Percentiles rank a stretch among this genome's conserved stretches.
Evolutionary conservation across 129 eudicot species (phyloP).

Genomic region (Lonicera japonica): DNA sequence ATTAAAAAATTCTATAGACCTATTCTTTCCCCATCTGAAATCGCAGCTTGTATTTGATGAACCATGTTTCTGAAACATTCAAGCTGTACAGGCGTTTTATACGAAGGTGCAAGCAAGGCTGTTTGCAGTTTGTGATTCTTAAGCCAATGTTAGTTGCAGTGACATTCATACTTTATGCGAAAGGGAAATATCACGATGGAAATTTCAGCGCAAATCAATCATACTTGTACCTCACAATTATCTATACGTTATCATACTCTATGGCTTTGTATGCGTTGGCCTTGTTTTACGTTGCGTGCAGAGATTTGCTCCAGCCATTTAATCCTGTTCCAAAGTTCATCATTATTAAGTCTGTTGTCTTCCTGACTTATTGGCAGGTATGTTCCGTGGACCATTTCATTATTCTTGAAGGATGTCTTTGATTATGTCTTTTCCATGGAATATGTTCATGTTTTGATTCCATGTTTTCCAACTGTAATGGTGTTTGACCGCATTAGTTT

Average conservation of each 20-base stretch:
- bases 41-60: background rate
- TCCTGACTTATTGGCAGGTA: conserved; percentile 99
- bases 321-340: conserved; percentile 95
- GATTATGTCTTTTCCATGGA: too few relatives aligned
- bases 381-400: background rate
- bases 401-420: background rate
- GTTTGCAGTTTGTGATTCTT: conserved; percentile 92
- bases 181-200: conserved; percentile 90
- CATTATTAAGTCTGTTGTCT: conserved; percentile 84
- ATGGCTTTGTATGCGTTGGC: conserved; percentile 91
- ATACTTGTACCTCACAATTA: conserved; percentile 83
- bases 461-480: too few relatives aligned
- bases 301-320: conserved; percentile 85
- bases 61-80: conserved; percentile 16
- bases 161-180: conserved; percentile 71
- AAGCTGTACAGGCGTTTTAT: conserved; percentile 75
- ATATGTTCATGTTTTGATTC: too few relatives aligned
- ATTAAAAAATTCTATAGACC: too few relatives aligned
- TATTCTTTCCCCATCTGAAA: too few relatives aligned
- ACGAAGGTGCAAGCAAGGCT: conserved; percentile 91
- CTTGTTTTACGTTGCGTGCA: conserved; percentile 89
- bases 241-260: conserved; percentile 78
- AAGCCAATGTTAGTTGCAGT: conserved; percentile 80
- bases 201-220: conserved; percentile 80
- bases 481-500: too few relatives aligned